phyloP scores from a whole-genome alignment of 176 grass and related monocot genomes.

The Thalia dealbata region DNA sequence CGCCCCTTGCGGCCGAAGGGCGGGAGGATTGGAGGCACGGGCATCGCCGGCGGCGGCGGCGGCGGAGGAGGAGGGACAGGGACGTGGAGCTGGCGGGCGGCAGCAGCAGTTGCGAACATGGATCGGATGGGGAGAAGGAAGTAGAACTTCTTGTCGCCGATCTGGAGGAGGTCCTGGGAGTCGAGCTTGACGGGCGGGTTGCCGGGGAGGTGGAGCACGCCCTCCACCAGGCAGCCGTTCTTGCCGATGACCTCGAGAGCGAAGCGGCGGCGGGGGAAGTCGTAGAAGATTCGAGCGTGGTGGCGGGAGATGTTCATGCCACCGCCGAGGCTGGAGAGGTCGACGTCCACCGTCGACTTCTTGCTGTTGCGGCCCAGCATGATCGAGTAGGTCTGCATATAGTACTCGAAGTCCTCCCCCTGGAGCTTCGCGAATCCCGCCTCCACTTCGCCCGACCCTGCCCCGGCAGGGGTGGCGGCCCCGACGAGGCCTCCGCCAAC shows the following conservation, averaged over 20 bases:
- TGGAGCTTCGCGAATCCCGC: constrained; percentile 8
- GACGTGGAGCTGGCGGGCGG: background rate
- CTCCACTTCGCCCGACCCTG: background rate
- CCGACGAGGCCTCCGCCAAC: background rate
- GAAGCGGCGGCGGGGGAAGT: constrained; percentile 13
- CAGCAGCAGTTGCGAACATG: constrained; percentile 1
- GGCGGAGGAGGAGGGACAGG: background rate
- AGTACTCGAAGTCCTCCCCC: constrained; percentile 17
- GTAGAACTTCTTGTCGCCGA: constrained; percentile 16
- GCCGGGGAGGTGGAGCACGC: constrained; percentile 8
- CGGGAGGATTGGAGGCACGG: background rate
- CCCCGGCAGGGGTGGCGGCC: background rate
- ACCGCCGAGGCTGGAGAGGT: constrained; percentile 7
- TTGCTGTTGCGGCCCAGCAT: constrained; percentile 13
- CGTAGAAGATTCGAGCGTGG: constrained; percentile 15
- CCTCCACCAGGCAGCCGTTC: constrained; percentile 15
- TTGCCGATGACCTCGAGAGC: constrained; percentile 14
- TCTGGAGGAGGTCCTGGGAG: constrained; percentile 15
- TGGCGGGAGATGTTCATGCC: constrained; percentile 11
- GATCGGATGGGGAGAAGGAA: constrained; percentile 15
- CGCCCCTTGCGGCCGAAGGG: constrained; percentile 2
- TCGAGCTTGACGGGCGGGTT: constrained; percentile 7
- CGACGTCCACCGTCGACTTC: constrained; percentile 13
- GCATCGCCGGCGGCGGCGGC: background rate
- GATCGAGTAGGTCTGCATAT: constrained; percentile 16